phyloP scores from a whole-genome alignment of 768 basidiomycete genomes.

The Tricholoma saponaceum region DNA sequence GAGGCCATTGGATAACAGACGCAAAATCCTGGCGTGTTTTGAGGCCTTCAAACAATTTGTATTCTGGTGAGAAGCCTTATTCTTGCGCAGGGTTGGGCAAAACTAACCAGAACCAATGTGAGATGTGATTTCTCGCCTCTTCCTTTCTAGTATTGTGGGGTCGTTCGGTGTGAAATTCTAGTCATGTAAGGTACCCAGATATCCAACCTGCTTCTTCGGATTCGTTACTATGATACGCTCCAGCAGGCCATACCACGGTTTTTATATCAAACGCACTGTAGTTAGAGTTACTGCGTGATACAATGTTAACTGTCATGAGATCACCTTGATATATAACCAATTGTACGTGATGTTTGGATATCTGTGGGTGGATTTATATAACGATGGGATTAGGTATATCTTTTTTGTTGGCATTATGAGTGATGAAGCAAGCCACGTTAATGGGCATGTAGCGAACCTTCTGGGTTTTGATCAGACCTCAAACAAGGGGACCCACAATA shows the following conservation, averaged over 20 bases:
- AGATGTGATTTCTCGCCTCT: not conserved
- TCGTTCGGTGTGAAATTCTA: constrained; percentile 1
- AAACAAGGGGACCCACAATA: constrained; percentile 33
- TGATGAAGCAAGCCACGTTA: not conserved
- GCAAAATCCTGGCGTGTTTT: not conserved
- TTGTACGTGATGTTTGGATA: too few relatives aligned
- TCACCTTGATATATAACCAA: too few relatives aligned
- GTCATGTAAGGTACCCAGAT: not conserved
- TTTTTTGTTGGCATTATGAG: constrained; percentile 28
- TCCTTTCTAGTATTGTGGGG: constrained; percentile 1
- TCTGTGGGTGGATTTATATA: not conserved
- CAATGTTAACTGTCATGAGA: too few relatives aligned
- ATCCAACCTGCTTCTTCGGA: too few relatives aligned
- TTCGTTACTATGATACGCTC: too few relatives aligned
- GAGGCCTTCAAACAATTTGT: not conserved
- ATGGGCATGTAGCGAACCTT: not conserved
- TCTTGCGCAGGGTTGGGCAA: not conserved
- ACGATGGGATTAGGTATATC: not conserved
- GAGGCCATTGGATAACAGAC: not conserved
- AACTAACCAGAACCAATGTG: constrained; percentile 1
- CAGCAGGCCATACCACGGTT: too few relatives aligned
- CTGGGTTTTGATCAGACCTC: constrained; percentile 27
- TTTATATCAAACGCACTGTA: too few relatives aligned
- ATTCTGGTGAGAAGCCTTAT: not conserved
- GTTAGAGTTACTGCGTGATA: too few relatives aligned